Evolutionary conservation across 179 eudicot species (phyloP).

Genomic region (Sideroxylon spinosum): DNA sequence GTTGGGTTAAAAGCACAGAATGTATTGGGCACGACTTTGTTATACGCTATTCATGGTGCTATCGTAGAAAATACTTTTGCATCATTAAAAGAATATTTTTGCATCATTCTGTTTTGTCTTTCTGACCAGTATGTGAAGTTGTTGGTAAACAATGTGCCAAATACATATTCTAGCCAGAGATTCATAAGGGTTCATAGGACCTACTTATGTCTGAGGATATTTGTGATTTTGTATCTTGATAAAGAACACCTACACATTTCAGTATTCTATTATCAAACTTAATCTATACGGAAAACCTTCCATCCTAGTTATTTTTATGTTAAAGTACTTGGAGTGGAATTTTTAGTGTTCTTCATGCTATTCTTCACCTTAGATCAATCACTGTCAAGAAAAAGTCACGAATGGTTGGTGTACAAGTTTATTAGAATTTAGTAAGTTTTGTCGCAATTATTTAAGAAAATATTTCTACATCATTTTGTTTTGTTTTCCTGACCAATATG

Average conservation of each 20-base stretch:
- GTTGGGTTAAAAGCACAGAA: too few relatives aligned
- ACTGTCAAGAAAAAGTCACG: background rate
- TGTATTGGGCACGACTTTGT: too few relatives aligned
- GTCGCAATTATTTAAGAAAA: conserved; percentile 20
- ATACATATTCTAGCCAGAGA: conserved; percentile 14
- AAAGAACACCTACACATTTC: background rate
- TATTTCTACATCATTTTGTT: conserved; percentile 30
- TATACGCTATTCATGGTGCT: too few relatives aligned
- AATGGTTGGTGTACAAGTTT: background rate
- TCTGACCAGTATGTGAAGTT: conserved; percentile 23
- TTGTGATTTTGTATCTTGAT: background rate
- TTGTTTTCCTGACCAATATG: conserved; percentile 24
- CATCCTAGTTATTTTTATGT: too few relatives aligned
- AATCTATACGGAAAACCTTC: too few relatives aligned
- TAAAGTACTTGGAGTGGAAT: too few relatives aligned
- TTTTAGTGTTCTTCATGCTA: too few relatives aligned
- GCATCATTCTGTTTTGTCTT: conserved; percentile 31
- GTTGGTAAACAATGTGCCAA: conserved; percentile 22
- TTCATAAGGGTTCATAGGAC: background rate
- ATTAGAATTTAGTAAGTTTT: background rate
- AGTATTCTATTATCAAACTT: background rate
- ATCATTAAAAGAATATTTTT: conserved; percentile 30
- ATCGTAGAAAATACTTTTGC: too few relatives aligned
- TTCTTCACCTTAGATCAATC: background rate
- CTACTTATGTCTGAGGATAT: background rate